phyloP scores from a whole-genome alignment of 23 red algal genomes.

The Gracilariopsis chorda region DNA sequence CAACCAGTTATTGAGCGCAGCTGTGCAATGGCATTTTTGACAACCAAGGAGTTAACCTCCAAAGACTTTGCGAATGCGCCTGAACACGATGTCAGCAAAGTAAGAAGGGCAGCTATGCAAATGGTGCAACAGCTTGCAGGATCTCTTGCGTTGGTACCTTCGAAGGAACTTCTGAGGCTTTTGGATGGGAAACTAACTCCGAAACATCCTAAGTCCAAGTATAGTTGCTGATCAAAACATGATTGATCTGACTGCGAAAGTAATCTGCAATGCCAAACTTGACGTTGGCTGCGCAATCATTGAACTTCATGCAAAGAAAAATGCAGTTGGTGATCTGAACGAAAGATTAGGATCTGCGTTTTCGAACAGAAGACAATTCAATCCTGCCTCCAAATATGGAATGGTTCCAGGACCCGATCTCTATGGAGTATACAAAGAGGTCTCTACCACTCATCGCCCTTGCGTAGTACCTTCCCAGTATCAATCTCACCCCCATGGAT shows the following conservation, averaged over 20 bases:
- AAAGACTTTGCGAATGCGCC: conserved; percentile 89
- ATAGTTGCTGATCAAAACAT: conserved; percentile 57
- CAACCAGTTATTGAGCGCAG: conserved; percentile 93
- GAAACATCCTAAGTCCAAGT: conserved; percentile 47
- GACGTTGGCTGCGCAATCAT: conserved; percentile 94
- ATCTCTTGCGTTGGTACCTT: conserved; percentile 90
- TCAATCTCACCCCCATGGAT: neutral
- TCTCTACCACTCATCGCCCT: conserved; percentile 11
- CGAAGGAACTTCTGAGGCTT: conserved; percentile 88
- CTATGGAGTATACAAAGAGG: conserved; percentile 66
- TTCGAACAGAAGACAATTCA: conserved; percentile 29
- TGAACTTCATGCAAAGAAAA: conserved; percentile 86
- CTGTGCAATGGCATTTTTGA: conserved; percentile 83
- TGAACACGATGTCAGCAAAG: conserved; percentile 37
- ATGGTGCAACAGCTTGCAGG: conserved; percentile 95
- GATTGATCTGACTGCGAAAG: conserved; percentile 89
- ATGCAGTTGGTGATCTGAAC: conserved; percentile 66
- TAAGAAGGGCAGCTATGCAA: conserved; percentile 66
- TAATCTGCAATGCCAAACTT: conserved; percentile 83
- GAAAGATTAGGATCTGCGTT: conserved; percentile 63
- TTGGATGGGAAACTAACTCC: conserved; percentile 85
- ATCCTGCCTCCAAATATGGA: conserved; percentile 18
- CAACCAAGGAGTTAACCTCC: conserved; percentile 91
- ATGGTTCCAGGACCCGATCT: conserved; percentile 39
- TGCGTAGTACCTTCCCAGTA: conserved; percentile 5